Conservation (phyloP, 805 yeast genomes). For the Huiozyma sinensis region DNA sequence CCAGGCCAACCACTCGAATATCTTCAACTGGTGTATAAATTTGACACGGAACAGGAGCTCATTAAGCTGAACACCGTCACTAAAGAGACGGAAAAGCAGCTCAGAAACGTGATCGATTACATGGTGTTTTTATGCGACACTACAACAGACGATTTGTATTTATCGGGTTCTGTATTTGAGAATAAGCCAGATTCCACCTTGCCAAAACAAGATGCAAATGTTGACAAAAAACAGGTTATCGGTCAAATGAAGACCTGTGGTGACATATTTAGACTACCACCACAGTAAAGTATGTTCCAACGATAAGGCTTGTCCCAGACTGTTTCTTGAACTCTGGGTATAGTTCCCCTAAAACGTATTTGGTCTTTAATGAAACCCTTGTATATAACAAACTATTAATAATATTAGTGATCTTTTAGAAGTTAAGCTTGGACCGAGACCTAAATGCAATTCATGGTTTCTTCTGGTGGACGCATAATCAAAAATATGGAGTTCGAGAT, state of each 20-base stretch:
- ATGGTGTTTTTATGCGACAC: conserved; percentile 54
- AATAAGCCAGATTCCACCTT: conserved; percentile 34
- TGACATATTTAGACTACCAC: conserved; percentile 21
- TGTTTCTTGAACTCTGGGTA: no score
- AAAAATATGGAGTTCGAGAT: no score
- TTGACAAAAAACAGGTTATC: conserved; percentile 18
- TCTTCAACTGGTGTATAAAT: conserved; percentile 51
- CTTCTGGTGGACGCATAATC: no score
- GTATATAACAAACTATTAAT: no score
- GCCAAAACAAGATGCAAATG: conserved; percentile 18
- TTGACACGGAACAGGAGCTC: conserved; percentile 52
- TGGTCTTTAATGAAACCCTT: no score
- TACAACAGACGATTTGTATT: conserved; percentile 40
- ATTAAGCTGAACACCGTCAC: conserved; percentile 37
- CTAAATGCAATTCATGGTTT: no score
- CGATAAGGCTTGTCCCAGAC: no score
- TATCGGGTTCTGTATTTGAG: conserved; percentile 64
- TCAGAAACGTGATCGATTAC: conserved; percentile 50
- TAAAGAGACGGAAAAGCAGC: conserved; percentile 35
- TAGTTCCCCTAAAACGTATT: no score
- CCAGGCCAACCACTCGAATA: conserved; percentile 44
- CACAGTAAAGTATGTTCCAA: background rate
- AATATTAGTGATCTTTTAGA: no score
- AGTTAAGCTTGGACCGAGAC: no score
- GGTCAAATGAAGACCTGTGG: conserved; percentile 25